Percentiles rank a stretch among this genome's conserved stretches.
Conservation (phyloP, 495 filamentous ascomycete species). For the Penicillium ochrochloron region DNA sequence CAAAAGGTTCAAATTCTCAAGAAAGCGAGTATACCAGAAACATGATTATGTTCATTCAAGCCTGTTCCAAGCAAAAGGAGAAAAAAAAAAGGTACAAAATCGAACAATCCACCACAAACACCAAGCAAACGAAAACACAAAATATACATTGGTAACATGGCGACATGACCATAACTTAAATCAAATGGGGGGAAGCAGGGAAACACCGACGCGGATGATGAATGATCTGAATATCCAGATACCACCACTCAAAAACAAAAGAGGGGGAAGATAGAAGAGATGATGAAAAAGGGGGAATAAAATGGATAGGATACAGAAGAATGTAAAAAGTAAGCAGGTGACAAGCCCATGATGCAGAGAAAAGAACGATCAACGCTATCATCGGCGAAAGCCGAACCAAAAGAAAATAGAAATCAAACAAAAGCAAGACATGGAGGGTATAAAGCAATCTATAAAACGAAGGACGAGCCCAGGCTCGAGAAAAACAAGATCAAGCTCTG, state of each 20-base stretch:
- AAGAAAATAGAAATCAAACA: not conserved
- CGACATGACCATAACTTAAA: conserved; percentile 19
- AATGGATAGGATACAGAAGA: not conserved
- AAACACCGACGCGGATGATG: conserved; percentile 24
- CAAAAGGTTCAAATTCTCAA: no score
- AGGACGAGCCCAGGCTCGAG: conserved; percentile 12
- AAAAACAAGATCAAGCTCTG: not conserved
- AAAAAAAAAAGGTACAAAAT: not conserved
- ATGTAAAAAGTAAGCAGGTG: not conserved
- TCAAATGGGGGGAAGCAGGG: conserved; percentile 16
- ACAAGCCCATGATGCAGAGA: conserved; percentile 17
- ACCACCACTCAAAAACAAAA: not conserved
- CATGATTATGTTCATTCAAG: conserved; percentile 18
- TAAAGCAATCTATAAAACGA: conserved; percentile 31
- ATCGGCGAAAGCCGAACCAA: conserved; percentile 17
- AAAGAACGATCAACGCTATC: conserved; percentile 25
- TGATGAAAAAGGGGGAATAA: not conserved
- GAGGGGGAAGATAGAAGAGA: not conserved
- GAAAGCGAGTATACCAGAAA: not conserved
- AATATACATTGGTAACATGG: conserved; percentile 27
- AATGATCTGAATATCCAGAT: not conserved
- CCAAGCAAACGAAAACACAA: conserved; percentile 5
- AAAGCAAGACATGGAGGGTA: conserved; percentile 30
- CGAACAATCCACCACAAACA: conserved; percentile 15
- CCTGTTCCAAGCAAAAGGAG: conserved; percentile 8